Evolutionary conservation across 345 rosid species (phyloP), one percentile per base, ranked within the genome.

Genomic region (Euphorbia lathyris): DNA sequence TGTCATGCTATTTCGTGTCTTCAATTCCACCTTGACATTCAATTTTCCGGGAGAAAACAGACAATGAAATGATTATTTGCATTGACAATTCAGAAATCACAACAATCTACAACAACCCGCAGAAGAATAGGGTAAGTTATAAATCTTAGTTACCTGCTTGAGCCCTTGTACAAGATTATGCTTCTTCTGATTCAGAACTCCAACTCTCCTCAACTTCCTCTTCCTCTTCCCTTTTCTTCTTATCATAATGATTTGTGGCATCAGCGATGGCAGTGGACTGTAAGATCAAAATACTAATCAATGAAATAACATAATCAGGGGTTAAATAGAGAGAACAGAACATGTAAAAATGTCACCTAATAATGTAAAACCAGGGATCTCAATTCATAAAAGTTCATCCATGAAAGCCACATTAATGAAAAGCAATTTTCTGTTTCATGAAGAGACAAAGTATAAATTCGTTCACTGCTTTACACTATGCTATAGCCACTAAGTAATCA

Each of bases 11-110:
- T 72, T 70, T 22, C 91, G 80, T 68, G 96, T 79, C 90, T 88
- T 90, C 62, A 95, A 66, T 80, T 91, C 97, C 81, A 91, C 97
- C 84, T 95, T 97, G n/a, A n/a, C n/a, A n/a, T n/a, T n/a, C n/a
- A n/a, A n/a, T n/a, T n/a, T n/a, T n/a, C n/a, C n/a, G n/a, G n/a
- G n/a, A n/a, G n/a, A 7, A 22, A n/a, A 30, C 17, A 47, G 63
- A n/a, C 65, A 57, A 12, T 1, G 30, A 17, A 48, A 25, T 14
- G 29, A 14, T 5, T 40, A 30, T 10, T 48, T 34, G 30, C 50
- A 29, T 22, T 20, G 16, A 47, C n/a, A 47, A 13, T 47, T 2
- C 5, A 32, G 36, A 32, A 2, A 32, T 16, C 52, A 9, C 48
- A 47, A 47, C 5, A 47, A 14, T 47, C 52, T 47, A 47, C 19